phyloP scores from a whole-genome alignment of 1,284 basidiomycete species.

The Sanghuangporus weigelae region DNA sequence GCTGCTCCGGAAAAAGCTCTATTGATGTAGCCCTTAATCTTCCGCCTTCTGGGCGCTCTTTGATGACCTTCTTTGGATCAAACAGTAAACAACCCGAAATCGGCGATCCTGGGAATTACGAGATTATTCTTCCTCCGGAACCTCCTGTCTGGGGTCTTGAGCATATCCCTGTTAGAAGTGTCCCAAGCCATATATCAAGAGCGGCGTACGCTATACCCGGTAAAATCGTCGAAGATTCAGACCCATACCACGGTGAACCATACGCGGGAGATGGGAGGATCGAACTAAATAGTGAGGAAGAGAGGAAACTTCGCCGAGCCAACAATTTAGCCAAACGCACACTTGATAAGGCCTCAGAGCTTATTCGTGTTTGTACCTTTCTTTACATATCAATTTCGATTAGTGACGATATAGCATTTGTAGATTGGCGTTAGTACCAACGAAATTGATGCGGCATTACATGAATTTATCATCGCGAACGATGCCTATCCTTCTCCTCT shows the following conservation, averaged over 20 bases:
- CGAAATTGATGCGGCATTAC: constrained; percentile 63
- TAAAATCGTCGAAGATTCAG: background rate
- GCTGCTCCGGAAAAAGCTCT: background rate
- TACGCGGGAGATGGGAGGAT: constrained; percentile 38
- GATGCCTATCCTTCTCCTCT: constrained; percentile 89
- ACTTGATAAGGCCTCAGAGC: constrained; percentile 48
- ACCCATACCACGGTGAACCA: constrained; percentile 16
- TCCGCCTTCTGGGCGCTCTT: too few relatives aligned
- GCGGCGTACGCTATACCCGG: constrained; percentile 50
- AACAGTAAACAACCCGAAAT: background rate
- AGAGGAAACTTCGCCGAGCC: constrained; percentile 51
- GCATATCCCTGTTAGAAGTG: constrained; percentile 51
- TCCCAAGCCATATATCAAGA: constrained; percentile 53
- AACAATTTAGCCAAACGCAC: constrained; percentile 59
- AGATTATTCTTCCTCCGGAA: constrained; percentile 60
- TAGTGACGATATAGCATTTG: constrained; percentile 1
- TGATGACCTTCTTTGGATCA: background rate
- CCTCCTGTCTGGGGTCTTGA: constrained; percentile 59
- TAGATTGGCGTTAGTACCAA: constrained; percentile 78
- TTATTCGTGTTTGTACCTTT: constrained; percentile 47
- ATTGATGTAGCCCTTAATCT: background rate
- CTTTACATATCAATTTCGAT: constrained; percentile 23
- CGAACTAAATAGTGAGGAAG: constrained; percentile 50
- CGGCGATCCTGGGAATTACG: constrained; percentile 48
- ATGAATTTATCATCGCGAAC: constrained; percentile 60